These are phyloP conservation scores for Cyclanthera cordifolia DNA, from an alignment of 306 rosid species.

Conservation along the genomic window DNA sequence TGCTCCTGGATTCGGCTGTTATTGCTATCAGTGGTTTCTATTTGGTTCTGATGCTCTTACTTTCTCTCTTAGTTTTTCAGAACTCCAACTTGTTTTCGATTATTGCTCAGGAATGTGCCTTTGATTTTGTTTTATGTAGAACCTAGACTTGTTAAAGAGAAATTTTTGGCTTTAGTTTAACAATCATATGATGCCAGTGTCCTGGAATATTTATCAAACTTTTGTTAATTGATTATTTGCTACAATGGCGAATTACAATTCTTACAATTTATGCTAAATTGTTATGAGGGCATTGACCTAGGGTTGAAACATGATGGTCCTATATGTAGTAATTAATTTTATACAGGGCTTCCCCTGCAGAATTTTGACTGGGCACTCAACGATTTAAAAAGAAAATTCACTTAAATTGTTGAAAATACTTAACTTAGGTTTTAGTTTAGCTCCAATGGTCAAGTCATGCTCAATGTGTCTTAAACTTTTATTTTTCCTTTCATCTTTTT, in stretches of 20 bases:
- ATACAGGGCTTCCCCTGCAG: no score
- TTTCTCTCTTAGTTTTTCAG: constrained; percentile 5
- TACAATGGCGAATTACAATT: background rate
- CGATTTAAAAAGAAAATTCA: no score
- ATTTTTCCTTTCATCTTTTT: no score
- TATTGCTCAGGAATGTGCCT: background rate
- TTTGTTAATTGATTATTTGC: background rate
- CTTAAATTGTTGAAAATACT: no score
- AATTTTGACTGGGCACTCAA: no score
- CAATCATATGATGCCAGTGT: background rate
- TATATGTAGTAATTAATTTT: no score
- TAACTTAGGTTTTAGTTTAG: no score
- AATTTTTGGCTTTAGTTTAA: constrained; percentile 13
- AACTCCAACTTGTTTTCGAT: constrained; percentile 5
- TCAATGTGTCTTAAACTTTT: no score
- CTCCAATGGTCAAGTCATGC: no score
- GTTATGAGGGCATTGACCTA: background rate
- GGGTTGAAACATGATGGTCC: no score
- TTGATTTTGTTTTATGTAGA: constrained; percentile 2
- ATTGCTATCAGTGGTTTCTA: background rate
- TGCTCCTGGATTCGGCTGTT: background rate
- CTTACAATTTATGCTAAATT: no score
- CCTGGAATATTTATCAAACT: background rate
- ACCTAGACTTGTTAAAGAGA: background rate
- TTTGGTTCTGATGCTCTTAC: constrained; percentile 11